Conservation (phyloP, 768 basidiomycete genomes). For the Rhodotorula taiwanensis region DNA sequence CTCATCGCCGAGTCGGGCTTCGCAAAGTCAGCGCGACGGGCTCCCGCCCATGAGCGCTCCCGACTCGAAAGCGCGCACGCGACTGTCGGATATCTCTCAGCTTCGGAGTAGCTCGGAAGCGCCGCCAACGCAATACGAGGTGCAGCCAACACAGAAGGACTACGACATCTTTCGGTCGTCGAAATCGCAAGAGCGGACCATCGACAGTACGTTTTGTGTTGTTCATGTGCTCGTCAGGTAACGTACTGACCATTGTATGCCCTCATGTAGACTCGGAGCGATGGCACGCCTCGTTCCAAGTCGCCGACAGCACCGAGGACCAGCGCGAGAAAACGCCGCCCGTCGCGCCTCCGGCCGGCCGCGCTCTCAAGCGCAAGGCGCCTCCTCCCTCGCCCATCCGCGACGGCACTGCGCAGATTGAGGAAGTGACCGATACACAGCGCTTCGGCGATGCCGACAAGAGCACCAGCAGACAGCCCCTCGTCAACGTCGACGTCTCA, state of each 20-base stretch:
- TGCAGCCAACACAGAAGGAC: constrained; percentile 19
- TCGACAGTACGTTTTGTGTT: neutral
- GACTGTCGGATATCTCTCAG: constrained; percentile 23
- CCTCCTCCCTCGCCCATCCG: constrained; percentile 6
- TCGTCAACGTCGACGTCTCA: neutral
- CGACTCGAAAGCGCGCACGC: too few relatives aligned
- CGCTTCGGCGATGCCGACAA: neutral
- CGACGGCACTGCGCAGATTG: neutral
- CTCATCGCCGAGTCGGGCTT: too few relatives aligned
- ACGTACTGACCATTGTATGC: neutral
- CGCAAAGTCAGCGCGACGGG: too few relatives aligned
- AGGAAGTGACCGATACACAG: neutral
- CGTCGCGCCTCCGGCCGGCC: neutral
- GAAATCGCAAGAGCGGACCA: neutral
- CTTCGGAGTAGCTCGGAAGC: constrained; percentile 13
- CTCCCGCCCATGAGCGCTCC: too few relatives aligned
- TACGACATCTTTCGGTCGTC: constrained; percentile 13
- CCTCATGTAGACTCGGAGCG: neutral
- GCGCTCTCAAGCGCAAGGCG: constrained; percentile 8
- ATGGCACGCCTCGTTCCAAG: constrained; percentile 15
- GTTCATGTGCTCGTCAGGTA: too few relatives aligned
- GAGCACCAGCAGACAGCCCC: neutral
- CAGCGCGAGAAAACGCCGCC: neutral
- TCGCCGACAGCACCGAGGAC: neutral
- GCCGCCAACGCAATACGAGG: constrained; percentile 23